Evolutionary conservation across 305 asterid genomes (phyloP).

Genomic region (Fraxinus sp.): DNA sequence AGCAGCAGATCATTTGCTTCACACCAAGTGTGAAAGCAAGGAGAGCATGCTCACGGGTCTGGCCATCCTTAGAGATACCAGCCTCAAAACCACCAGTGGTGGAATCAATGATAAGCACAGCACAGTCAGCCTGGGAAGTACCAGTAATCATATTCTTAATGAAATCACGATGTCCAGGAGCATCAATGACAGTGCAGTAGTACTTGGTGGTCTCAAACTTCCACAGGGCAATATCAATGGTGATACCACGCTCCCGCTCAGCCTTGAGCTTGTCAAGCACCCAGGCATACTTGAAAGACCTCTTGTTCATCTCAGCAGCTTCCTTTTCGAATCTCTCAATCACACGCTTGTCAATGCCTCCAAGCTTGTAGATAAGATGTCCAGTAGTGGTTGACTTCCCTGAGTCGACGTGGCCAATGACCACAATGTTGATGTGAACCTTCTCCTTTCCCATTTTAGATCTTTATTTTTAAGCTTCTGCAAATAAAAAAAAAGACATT

Average conservation of each 20-base stretch:
- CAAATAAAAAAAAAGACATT: background rate
- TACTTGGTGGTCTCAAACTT: slow-evolving; percentile 40
- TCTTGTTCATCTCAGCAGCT: slow-evolving; percentile 57
- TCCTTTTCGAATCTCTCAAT: slow-evolving; percentile 53
- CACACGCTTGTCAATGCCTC: slow-evolving; percentile 56
- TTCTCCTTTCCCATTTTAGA: slow-evolving; percentile 45
- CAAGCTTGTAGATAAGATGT: slow-evolving; percentile 50
- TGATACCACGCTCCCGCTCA: slow-evolving; percentile 44
- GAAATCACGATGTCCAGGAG: slow-evolving; percentile 48
- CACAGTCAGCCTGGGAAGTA: slow-evolving; percentile 46
- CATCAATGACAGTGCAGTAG: slow-evolving; percentile 40
- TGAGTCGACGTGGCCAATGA: slow-evolving; percentile 50
- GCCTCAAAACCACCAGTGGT: slow-evolving; percentile 55
- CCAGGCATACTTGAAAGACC: slow-evolving; percentile 52
- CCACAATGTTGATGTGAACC: slow-evolving; percentile 44
- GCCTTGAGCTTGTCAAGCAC: slow-evolving; percentile 54
- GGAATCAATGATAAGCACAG: slow-evolving; percentile 46
- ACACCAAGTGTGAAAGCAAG: slow-evolving; percentile 49
- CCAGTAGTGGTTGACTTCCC: slow-evolving; percentile 52
- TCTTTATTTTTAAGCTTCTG: slow-evolving; percentile 13
- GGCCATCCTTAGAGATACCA: slow-evolving; percentile 51
- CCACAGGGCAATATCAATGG: slow-evolving; percentile 40
- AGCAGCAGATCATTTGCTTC: slow-evolving; percentile 46
- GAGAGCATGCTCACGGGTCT: slow-evolving; percentile 50
- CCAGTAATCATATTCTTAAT: slow-evolving; percentile 49